Evolutionary conservation across 805 yeast species (phyloP).

Genomic region (Candida jianshihensis): DNA sequence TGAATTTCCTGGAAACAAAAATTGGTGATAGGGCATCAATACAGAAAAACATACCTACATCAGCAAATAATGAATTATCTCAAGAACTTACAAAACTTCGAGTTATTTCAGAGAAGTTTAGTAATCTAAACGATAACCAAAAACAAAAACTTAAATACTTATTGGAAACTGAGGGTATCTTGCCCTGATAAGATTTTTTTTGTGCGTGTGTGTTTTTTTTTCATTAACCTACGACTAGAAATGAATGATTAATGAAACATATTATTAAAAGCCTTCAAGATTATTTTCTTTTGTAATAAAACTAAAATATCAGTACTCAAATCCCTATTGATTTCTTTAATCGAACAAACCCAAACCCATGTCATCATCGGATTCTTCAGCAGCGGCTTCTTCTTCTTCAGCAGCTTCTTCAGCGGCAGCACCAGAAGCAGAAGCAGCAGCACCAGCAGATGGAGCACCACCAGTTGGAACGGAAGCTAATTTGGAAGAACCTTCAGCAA

Average conservation of each 20-base stretch:
- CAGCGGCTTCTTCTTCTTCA: conserved; percentile 44
- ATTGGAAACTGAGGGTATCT: neutral
- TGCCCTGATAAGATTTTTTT: no score
- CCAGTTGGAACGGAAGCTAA: conserved; percentile 78
- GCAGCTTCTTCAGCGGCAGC: conserved; percentile 49
- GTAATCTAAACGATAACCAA: conserved; percentile 13
- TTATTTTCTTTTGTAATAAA: conserved; percentile 1
- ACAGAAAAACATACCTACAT: conserved; percentile 10
- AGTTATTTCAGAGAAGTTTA: conserved; percentile 13
- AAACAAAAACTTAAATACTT: conserved; percentile 4
- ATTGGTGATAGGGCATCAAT: conserved; percentile 14
- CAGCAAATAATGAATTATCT: conserved; percentile 9
- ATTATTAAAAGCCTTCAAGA: no score
- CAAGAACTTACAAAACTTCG: conserved; percentile 14
- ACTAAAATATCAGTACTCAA: no score
- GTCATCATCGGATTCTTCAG: conserved; percentile 50
- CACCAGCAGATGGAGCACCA: conserved; percentile 65
- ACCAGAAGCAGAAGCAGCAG: conserved; percentile 48
- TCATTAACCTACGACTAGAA: neutral
- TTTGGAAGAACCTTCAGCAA: conserved; percentile 77
- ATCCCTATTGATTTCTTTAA: conserved; percentile 29
- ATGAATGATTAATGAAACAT: no score
- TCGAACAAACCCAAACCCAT: conserved; percentile 80
- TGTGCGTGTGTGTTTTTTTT: no score
- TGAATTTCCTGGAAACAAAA: conserved; percentile 8